Base-by-base conservation (phyloP, 257 asterid species). In the Handroanthus guayacan region DNA sequence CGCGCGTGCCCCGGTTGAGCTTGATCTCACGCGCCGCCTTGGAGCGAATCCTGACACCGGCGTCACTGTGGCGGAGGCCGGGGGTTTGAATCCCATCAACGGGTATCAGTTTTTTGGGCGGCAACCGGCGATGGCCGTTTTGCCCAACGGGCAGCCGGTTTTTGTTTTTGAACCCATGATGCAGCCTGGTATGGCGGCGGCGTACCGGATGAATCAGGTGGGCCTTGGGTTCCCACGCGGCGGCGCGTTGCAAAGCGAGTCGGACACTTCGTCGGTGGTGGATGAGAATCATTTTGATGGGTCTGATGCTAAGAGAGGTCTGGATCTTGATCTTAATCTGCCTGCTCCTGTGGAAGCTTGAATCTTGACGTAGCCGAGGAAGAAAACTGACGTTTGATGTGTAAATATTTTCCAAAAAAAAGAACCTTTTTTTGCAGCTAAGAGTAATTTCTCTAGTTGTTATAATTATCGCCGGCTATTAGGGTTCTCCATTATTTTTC, bases 21-120 rank as follows among this genome's bases (percentile, higher is more conserved):
- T 91, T 0, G 97, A 94, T 34, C 97, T 91, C 90, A 86, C 95
- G 81, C 98, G 97, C 92, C 92, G 88, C 55, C 88, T 92, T 2
- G 94, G 96, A 0, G 84, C 58, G 8, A 2, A 3, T 0, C 60
- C 50, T 0, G 88, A 62, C 3, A 41, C 60, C 2, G 85, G 70
- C 0, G 83, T 67, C 5, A 62, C 76, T 3, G 69, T 76, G 34
- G 79, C 87, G 25, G 74, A 54, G 9, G 45, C 50, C 14, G 71
- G 63, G 0, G 76, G 45, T 16, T n/a, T 44, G 16, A 57, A 14
- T 5, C 69, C 71, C 47, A 62, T 77, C 5, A 39, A 13, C 31
- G 90, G 84, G 4, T 71, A 64, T 45, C 89, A 78, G 75, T 16
- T 82, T 5, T 83, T 80, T 63, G 86, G 78, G 12, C 84, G 83